Conservation (phyloP, 2,329 filamentous ascomycete genomes). For the Thelonectria blattea region DNA sequence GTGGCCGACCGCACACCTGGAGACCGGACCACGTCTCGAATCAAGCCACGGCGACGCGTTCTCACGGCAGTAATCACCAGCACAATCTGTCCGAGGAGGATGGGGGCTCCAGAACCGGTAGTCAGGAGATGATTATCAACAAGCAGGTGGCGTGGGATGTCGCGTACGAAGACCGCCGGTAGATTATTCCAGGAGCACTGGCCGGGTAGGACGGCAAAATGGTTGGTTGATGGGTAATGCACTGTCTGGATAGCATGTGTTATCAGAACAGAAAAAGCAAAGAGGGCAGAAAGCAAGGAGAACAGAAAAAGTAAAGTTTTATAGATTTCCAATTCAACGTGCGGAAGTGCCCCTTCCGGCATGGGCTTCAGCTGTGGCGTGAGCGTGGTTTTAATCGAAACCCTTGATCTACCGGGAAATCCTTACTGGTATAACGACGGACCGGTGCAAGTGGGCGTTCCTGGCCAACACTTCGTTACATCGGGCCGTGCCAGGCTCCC, state of each 20-base stretch:
- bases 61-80: slow-evolving; percentile 4
- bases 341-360: neutral
- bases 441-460: neutral
- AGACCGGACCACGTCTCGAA: slow-evolving; percentile 22
- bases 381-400: slow-evolving; percentile 7
- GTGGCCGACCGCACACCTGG: slow-evolving; percentile 23
- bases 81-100: slow-evolving; percentile 24
- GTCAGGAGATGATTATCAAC: slow-evolving; percentile 32
- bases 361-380: neutral
- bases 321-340: slow-evolving; percentile 12
- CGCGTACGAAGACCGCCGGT: slow-evolving; percentile 20
- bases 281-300: neutral
- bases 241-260: neutral
- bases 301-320: neutral
- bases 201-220: neutral
- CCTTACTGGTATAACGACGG: neutral
- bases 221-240: neutral
- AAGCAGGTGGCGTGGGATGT: slow-evolving; percentile 29
- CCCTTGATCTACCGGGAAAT: neutral
- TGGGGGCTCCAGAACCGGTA: slow-evolving; percentile 23
- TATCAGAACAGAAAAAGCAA: slow-evolving; percentile 1
- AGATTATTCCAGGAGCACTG: neutral
- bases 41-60: neutral
- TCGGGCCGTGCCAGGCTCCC: neutral
- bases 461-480: slow-evolving; percentile 6